These are phyloP conservation scores for Trichosanthes truncata DNA, from an alignment of 306 rosid genomes.

Conservation along the genomic window DNA sequence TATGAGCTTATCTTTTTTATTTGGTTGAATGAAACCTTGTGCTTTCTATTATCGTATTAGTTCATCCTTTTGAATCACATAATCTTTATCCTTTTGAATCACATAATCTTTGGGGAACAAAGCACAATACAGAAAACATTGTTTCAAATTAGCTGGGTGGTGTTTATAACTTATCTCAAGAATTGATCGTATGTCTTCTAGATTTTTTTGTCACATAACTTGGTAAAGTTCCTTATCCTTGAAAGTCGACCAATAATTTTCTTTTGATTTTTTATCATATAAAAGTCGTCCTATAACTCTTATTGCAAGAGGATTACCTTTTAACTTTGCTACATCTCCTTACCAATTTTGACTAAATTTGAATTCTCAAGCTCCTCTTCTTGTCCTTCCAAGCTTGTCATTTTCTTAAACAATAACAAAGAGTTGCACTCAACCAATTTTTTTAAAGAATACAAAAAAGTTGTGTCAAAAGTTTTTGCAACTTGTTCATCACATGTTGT, in stretches of 20 bases:
- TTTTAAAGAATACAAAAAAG: background rate
- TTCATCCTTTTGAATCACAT: too few species aligned
- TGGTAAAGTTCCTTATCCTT: background rate
- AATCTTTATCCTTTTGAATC: background rate
- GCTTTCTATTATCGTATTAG: conserved; percentile 14
- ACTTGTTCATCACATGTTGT: background rate
- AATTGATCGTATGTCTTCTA: background rate
- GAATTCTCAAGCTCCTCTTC: background rate
- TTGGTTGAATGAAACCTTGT: conserved; percentile 18
- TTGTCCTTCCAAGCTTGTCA: background rate
- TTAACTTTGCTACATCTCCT: conserved; percentile 12
- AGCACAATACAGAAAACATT: conserved; percentile 1
- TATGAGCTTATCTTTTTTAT: background rate
- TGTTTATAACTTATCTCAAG: background rate
- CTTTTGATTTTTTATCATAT: background rate
- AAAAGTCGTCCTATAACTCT: background rate
- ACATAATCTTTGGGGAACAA: conserved; percentile 1
- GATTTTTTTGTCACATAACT: background rate
- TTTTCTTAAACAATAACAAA: conserved; percentile 3
- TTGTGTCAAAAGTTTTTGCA: background rate
- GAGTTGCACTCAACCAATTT: background rate
- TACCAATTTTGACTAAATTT: background rate
- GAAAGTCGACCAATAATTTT: background rate
- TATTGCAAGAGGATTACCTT: conserved; percentile 12
- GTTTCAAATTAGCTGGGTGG: background rate